Conservation (phyloP, 164 flowering plant genomes). For the Nymphaea colorata region DNA sequence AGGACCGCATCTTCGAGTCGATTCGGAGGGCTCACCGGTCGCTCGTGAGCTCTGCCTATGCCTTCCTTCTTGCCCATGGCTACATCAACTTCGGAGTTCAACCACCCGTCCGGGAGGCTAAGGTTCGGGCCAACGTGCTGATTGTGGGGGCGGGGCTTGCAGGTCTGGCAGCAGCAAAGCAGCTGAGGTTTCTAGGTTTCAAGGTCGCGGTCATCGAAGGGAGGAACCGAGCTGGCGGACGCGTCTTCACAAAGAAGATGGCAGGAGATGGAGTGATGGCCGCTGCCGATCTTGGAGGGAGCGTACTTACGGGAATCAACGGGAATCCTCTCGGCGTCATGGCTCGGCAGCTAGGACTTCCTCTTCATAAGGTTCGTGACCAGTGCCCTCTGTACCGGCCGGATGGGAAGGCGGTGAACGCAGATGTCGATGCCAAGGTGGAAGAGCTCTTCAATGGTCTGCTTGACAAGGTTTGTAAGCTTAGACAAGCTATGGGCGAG, state of each 20-base stretch:
- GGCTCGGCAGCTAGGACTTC: conserved; percentile 80
- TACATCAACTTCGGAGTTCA: conserved; percentile 85
- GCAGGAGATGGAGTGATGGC: conserved; percentile 50
- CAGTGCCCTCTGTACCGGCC: conserved; percentile 90
- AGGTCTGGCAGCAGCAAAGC: conserved; percentile 80
- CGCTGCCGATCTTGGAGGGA: conserved; percentile 89
- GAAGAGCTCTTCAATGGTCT: conserved; percentile 71
- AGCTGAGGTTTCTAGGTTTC: conserved; percentile 61
- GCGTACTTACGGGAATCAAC: conserved; percentile 95
- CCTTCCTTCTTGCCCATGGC: conserved; percentile 66
- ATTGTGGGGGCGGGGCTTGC: conserved; percentile 86
- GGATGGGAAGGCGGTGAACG: conserved; percentile 61
- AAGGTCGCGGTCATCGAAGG: conserved; percentile 84
- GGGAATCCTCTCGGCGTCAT: conserved; percentile 93
- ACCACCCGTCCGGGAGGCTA: conserved; percentile 18
- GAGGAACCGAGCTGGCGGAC: conserved; percentile 73
- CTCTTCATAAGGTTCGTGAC: conserved; percentile 96
- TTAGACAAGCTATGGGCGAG: conserved; percentile 83
- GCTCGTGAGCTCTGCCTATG: conserved; percentile 52
- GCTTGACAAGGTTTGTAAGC: conserved; percentile 86
- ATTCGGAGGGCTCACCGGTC: conserved; percentile 57
- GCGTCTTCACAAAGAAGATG: conserved; percentile 72
- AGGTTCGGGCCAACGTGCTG: conserved; percentile 35
- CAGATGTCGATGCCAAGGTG: conserved; percentile 67
- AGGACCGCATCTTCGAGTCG: conserved; percentile 56